Percentiles rank a stretch among this genome's conserved stretches.
phyloP scores from a whole-genome alignment of 2,329 filamentous ascomycete genomes.

The Venturia nashicola region DNA sequence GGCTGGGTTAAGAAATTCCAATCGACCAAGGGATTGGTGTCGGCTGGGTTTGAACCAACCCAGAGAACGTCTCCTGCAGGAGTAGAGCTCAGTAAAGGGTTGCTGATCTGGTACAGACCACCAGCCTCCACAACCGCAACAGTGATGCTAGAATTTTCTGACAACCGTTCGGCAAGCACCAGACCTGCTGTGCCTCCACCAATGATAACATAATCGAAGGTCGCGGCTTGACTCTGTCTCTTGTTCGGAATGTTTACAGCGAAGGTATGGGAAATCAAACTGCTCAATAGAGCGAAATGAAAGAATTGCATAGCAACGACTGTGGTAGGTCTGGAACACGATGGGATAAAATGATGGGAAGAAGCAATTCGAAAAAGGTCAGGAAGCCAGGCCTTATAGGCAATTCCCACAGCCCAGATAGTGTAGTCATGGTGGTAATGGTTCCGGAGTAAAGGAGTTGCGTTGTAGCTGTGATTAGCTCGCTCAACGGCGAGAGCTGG shows the following conservation, averaged over 20 bases:
- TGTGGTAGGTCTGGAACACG: not conserved
- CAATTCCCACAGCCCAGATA: not conserved
- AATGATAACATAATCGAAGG: slow-evolving; percentile 1
- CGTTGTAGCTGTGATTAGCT: not conserved
- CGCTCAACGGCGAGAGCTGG: not conserved
- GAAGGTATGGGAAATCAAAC: not conserved
- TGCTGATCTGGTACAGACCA: slow-evolving; percentile 22
- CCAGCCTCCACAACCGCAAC: slow-evolving; percentile 6
- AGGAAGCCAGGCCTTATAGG: not conserved
- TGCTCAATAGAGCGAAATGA: not conserved
- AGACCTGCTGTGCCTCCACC: not conserved
- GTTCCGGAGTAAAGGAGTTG: not conserved
- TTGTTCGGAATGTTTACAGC: not conserved
- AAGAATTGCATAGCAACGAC: not conserved
- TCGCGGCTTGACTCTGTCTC: not conserved
- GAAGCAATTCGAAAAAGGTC: not conserved
- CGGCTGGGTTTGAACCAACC: slow-evolving; percentile 11
- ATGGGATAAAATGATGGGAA: not conserved
- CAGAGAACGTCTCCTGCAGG: slow-evolving; percentile 16
- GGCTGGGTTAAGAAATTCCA: slow-evolving; percentile 19
- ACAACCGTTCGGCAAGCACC: not conserved
- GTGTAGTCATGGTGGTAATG: not conserved
- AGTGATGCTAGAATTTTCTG: not conserved
- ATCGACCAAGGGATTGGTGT: slow-evolving; percentile 18
- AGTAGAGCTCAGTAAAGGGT: slow-evolving; percentile 13